Base-by-base conservation (phyloP, 2,329 filamentous ascomycete genomes). In the Blastomyces emzantsi region DNA sequence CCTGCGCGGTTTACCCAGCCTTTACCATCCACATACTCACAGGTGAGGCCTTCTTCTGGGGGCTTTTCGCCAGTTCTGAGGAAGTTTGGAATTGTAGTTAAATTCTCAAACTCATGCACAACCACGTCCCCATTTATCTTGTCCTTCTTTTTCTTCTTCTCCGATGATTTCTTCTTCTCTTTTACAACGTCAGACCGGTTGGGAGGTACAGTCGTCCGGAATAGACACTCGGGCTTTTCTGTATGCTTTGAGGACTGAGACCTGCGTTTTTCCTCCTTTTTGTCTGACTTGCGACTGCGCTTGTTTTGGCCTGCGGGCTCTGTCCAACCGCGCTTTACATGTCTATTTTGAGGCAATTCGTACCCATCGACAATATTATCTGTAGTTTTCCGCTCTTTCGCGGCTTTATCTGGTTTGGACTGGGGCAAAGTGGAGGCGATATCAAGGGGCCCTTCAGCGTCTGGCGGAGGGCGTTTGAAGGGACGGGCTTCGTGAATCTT, bases 81-180 rank as follows among this genome's bases (percentile, higher is more conserved):
- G 72, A 96, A 97, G 4, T 85, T 89, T 0, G 92, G 90, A 67
- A 91, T 88, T 70, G 91, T 93, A 47, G 85, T 86, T 8, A 89
- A 92, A 73, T 91, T 92, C 69, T 89, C 85, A 72, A 97, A 97
- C 73, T 99, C 94, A 75, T 97, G 92, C 2, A 97, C 83, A 3
- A 90, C 30, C 1, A 87, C 81, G 64, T 89, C 85, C 28, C 80
- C 81, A 69, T 85, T 83, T 65, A 82, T 84, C 67, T 84, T 84
- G 73, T 83, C 85, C 69, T 85, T 86, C 68, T 83, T 86, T 68
- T 81, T 81, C 66, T 75, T 77, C 17, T 76, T 77, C 19, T 66
- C 62, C 43, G 67, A 67, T 28, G 66, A 64, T 28, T 66, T 62
- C 30, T 52, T 55, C 22, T 43, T 56, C 22, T 64, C 56, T 36